Evolutionary conservation across 148 eudicot species (phyloP), one percentile per base, ranked within the genome.

Genomic region (Vaccinium vitisidaea): DNA sequence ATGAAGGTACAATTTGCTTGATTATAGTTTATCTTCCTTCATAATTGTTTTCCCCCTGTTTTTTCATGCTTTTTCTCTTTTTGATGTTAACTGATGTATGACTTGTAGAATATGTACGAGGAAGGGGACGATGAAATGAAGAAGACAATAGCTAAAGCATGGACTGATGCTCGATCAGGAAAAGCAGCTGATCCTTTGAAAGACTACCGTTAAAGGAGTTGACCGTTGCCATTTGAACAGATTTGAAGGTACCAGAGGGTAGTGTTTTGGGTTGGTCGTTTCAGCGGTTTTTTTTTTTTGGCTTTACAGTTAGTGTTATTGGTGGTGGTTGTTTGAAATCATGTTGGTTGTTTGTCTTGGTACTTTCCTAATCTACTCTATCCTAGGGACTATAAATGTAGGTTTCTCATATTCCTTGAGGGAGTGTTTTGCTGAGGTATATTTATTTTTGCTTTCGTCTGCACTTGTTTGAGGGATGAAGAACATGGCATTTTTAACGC

Each of bases 71-170:
- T 16, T 9, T 11, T 4, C 73, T 3, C 25, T 70, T 4, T 82
- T 32, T 12, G 59, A 48, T 83, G 54, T 23, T 5, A 32, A 69
- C 15, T 27, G 25, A 55, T 75, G 27, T 86, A 11, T 79, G 74
- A 16, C 48, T 88, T 88, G 89, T 93, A 96, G 99, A 96, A 96
- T 85, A 92, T 96, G 98, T 96, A 96, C 19, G 98, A 96, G 85
- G 99, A 96, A 55, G 99, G 99, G 6, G 99, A 96, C 83, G 99
- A 96, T 30, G 97, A 96, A 25, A 93, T 93, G 99, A 96, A 96
- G 85, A 83, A 80, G 83, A 96, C 98, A 14, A 96, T 96, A 83
- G 99, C 98, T 36, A 94, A 94, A 90, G 99, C 99, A 6, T 94
- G 98, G 99, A 92, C 88, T 13, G 99, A 96, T 85, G 97, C 98